These are phyloP conservation scores for Bathelium albidoporum DNA, from an alignment of 495 filamentous ascomycete genomes.

Conservation along the genomic window DNA sequence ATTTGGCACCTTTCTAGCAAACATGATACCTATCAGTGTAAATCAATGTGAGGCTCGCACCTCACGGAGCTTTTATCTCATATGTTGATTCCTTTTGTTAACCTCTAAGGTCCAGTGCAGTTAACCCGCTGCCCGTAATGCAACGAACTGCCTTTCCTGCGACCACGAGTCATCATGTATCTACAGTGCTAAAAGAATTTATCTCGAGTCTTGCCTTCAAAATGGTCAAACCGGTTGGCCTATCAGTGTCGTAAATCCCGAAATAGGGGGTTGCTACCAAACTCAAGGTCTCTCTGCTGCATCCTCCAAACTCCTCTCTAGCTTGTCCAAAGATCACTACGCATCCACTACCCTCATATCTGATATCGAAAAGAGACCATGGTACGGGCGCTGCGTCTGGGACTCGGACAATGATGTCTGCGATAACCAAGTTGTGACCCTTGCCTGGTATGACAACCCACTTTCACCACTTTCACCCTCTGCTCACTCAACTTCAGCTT, in stretches of 20 bases:
- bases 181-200: constrained; percentile 79
- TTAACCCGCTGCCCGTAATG: constrained; percentile 52
- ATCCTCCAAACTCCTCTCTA: constrained; percentile 36
- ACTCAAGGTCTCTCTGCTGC: constrained; percentile 31
- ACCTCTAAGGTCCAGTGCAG: no score
- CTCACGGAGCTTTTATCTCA: no score
- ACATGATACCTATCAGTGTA: no score
- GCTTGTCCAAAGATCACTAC: constrained; percentile 61
- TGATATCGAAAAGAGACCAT: constrained; percentile 52
- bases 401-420: constrained; percentile 88
- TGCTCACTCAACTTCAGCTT: no score
- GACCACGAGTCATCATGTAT: constrained; percentile 59
- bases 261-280: constrained; percentile 64
- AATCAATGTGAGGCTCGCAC: no score
- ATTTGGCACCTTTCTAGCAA: no score
- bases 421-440: constrained; percentile 81
- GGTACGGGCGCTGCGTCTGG: constrained; percentile 92
- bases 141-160: constrained; percentile 85
- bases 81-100: no score
- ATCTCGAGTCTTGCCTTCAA: constrained; percentile 50
- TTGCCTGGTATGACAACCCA: constrained; percentile 68
- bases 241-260: constrained; percentile 73
- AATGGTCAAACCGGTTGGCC: constrained; percentile 59
- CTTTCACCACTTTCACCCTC: constrained; percentile 12
- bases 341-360: constrained; percentile 34